These are phyloP conservation scores for Hypomyces rosellus DNA, from an alignment of 2,329 filamentous ascomycete genomes.

Conservation along the genomic window DNA sequence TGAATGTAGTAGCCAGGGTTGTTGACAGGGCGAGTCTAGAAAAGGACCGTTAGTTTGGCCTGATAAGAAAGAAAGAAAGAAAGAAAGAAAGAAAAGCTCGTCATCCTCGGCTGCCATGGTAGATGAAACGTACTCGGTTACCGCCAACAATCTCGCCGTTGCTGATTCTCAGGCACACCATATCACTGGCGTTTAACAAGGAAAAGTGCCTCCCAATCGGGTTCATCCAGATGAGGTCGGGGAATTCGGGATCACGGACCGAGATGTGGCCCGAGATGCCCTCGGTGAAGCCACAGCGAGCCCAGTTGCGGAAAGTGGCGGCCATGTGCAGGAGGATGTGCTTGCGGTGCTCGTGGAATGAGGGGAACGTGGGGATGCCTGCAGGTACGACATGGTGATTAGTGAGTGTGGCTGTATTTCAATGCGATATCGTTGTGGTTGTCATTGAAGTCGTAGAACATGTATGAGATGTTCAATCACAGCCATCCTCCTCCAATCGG, in stretches of 20 bases:
- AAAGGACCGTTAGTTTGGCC: not conserved
- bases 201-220: conserved; percentile 61
- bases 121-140: conserved; percentile 34
- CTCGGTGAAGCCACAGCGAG: conserved; percentile 24
- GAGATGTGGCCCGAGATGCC: conserved; percentile 51
- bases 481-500: too few species aligned
- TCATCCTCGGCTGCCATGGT: too few species aligned
- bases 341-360: conserved; percentile 42
- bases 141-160: conserved; percentile 58
- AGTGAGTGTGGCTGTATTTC: not conserved
- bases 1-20: conserved; percentile 66
- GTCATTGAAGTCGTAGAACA: not conserved
- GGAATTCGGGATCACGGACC: conserved; percentile 58
- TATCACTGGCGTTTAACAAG: conserved; percentile 58
- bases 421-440: not conserved
- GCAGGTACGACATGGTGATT: not conserved
- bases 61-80: too few species aligned
- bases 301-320: conserved; percentile 42
- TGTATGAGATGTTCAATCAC: too few species aligned
- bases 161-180: conserved; percentile 56
- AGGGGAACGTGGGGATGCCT: conserved; percentile 39
- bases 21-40: conserved; percentile 51
- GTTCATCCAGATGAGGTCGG: conserved; percentile 64
- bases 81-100: too few species aligned
- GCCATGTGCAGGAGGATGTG: conserved; percentile 64